A percentile compares a stretch with the other conserved stretches of the same genome.
Conservation (phyloP, 495 filamentous ascomycete species). For the Alectoria sarmentosa region DNA sequence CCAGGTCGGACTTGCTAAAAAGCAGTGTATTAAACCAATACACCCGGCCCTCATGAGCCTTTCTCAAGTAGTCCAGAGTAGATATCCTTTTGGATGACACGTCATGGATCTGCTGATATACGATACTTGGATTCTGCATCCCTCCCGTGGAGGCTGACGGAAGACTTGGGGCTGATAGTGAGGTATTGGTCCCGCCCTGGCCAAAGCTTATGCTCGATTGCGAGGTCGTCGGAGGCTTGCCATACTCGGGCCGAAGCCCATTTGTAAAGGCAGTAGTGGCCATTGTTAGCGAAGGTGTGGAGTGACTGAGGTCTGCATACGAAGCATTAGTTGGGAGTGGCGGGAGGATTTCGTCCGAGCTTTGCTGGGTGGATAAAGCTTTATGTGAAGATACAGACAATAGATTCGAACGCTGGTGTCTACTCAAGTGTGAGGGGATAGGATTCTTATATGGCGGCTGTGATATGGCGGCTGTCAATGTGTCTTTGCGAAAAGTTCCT, state of each 20-base stretch:
- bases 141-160: conserved; percentile 29
- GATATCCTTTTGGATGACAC: conserved; percentile 87
- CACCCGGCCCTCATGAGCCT: conserved; percentile 84
- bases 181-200: conserved; percentile 18
- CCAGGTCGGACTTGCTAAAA: conserved; percentile 76
- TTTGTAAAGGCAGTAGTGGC: conserved; percentile 18
- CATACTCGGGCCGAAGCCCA: conserved; percentile 15
- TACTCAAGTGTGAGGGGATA: conserved; percentile 4
- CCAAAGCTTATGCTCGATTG: conserved; percentile 22
- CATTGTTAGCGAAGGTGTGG: conserved; percentile 21
- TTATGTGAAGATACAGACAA: conserved; percentile 8
- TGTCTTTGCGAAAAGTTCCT: conserved; percentile 6
- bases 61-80: conserved; percentile 89
- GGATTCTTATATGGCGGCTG: conserved; percentile 16
- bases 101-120: conserved; percentile 84
- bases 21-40: conserved; percentile 98
- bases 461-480: conserved; percentile 4
- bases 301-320: conserved; percentile 15
- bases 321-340: conserved; percentile 4
- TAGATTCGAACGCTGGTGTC: conserved; percentile 12
- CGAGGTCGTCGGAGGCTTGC: conserved; percentile 21
- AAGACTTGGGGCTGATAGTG: conserved; percentile 21
- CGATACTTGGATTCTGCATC: conserved; percentile 55
- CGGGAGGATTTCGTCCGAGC: conserved; percentile 11
- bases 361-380: conserved; percentile 13